A percentile compares a stretch with the other conserved stretches of the same genome.
These are phyloP conservation scores for Dionaea muscipula DNA, from an alignment of 179 eudicot genomes.

Conservation along the genomic window DNA sequence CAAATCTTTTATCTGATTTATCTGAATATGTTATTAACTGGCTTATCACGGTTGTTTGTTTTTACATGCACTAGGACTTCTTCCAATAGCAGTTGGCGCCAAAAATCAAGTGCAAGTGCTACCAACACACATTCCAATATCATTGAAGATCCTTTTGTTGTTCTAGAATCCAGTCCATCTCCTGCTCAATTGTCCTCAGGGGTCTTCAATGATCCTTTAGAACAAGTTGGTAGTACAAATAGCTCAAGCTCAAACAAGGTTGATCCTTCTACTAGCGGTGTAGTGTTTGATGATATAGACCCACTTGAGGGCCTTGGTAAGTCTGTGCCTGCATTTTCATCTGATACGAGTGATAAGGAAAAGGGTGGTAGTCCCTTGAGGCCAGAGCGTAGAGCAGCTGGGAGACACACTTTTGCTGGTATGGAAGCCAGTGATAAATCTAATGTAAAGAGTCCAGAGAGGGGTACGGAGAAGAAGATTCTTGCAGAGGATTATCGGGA, in stretches of 20 bases:
- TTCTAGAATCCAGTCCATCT: conserved; percentile 39
- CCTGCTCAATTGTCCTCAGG: conserved; percentile 39
- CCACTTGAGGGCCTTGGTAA: conserved; percentile 54
- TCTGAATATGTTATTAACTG: not conserved
- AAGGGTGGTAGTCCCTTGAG: conserved; percentile 45
- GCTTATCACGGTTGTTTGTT: conserved; percentile 7
- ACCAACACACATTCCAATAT: conserved; percentile 26
- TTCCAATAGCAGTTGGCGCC: conserved; percentile 28
- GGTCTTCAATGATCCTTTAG: conserved; percentile 47
- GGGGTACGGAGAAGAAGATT: conserved; percentile 35
- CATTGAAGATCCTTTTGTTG: conserved; percentile 62
- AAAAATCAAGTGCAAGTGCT: conserved; percentile 20
- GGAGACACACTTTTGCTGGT: conserved; percentile 25
- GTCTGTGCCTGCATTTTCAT: conserved; percentile 42
- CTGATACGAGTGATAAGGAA: conserved; percentile 27
- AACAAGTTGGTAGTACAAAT: conserved; percentile 40
- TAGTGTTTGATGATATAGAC: conserved; percentile 59
- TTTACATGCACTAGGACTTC: conserved; percentile 31
- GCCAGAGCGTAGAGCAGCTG: conserved; percentile 24
- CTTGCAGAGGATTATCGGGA: conserved; percentile 42
- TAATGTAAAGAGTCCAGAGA: conserved; percentile 49
- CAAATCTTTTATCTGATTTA: too few relatives aligned
- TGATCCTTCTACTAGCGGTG: conserved; percentile 26
- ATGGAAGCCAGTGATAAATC: conserved; percentile 34
- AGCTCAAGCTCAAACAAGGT: conserved; percentile 32